Base-by-base conservation (phyloP, 805 yeast genomes). In the Lipomyces spencermartinsiae region DNA sequence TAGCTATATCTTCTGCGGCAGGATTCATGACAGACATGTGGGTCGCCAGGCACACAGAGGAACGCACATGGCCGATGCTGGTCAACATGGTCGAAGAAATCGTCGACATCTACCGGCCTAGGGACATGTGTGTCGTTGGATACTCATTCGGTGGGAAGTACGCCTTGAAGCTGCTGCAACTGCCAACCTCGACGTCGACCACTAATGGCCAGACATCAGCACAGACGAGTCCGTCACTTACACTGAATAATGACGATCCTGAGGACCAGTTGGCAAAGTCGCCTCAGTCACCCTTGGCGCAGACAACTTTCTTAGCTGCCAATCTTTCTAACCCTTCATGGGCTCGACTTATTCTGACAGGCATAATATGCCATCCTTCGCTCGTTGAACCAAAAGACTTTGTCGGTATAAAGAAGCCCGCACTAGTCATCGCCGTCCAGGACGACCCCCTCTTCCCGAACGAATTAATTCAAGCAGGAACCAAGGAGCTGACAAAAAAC, bases 1-100 rank as follows among this genome's bases (percentile, higher is more conserved):
- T 73, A 35, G 76, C 77, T 8, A 73, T 71, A 1, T 67, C 71
- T 9, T 66, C 74, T 9, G 75, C 75, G 16, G 71, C 76, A 46
- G 79, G 79, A 19, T 77, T 77, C 62, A 62, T 73, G 62, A 79
- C 78, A 39, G 79, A 77, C 57, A 77, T 77, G 78, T 77, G 79
- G 79, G 61, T 77, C 10, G 79, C 79, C 16, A 72, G 73, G 58
- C 80, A 77, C 68, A 75, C 79, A 10, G 74, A 65, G 59, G 78
- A 77, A 57, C 67, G 73, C 37, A 73, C 76, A 4, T 72, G 71
- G 67, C 78, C 76, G 22, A 67, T 68, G 55, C 68, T 77, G 34
- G 61, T 72, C 22, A 66, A 73, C 7, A 69, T 74, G 25, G 64
- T 77, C 35, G 73, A 76, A 7, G 78, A 75, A 54, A 72, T 77